Base-by-base conservation (phyloP, 257 asterid species). In the Solanum dulcamara region DNA sequence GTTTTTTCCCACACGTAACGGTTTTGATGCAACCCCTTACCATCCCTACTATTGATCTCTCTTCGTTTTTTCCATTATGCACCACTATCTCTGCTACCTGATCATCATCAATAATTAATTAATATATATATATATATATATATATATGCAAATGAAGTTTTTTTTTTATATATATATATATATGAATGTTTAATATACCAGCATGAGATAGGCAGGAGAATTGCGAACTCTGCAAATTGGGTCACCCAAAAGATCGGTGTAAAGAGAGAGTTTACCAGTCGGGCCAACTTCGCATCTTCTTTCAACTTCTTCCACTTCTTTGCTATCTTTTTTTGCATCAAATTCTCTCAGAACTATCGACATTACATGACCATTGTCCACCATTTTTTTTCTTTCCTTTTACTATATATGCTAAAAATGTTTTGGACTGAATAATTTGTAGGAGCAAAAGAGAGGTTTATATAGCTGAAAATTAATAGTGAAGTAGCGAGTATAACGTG, bases 191-290 rank as follows among this genome's bases (percentile, higher is more conserved):
- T 10, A 64, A 17, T 62, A 13, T 66, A 66, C 99, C 88, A 96
- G 93, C 99, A 96, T 96, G 92, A 93, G 95, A 88, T 90, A 90
- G 40, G 91, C 90, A 22, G 99, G 98, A 59, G 99, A 94, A 85
- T 96, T 90, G 70, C 98, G 98, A 90, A 96, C 94, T 87, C 99
- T 81, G 91, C 95, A 94, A 83, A 95, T 91, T 85, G 98, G 99
- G 92, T 94, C 99, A 48, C 99, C 99, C 55, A 96, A 68, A 62
- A 92, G 96, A 87, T 96, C 94, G 40, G 99, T 96, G 91, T 88
- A 93, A 70, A 96, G 91, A 6, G 92, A 93, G 81, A 96, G 93
- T 86, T 94, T 88, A 6, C 95, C 97, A 70, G 85, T 84, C 71
- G 98, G 95, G 0, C 98, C 99, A 67, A 92, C 97, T 53, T 95